Conservation (phyloP, 208 protist genomes). For the Trypanosoma vivax region DNA sequence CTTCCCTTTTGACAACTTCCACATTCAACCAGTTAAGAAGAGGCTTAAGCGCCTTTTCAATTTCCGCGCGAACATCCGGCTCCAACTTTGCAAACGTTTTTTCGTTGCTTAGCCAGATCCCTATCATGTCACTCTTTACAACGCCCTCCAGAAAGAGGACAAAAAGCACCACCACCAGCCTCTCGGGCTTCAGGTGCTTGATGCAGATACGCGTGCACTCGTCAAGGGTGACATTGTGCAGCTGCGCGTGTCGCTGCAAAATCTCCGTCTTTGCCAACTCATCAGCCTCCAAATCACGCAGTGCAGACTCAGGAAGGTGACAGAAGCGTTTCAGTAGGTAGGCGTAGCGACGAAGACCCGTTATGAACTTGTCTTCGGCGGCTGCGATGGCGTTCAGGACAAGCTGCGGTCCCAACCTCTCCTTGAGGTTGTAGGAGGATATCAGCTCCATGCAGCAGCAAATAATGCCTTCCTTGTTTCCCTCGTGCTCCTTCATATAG, state of each 20-base stretch:
- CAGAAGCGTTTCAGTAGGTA: constrained; percentile 56
- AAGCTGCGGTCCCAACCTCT: constrained; percentile 42
- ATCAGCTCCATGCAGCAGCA: constrained; percentile 50
- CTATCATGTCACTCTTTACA: constrained; percentile 43
- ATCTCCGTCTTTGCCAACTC: constrained; percentile 57
- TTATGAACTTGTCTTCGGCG: constrained; percentile 35
- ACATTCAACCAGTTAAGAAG: constrained; percentile 53
- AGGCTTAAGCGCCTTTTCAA: constrained; percentile 37
- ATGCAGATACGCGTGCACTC: constrained; percentile 45
- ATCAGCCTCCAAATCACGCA: constrained; percentile 20
- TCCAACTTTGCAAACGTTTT: constrained; percentile 18
- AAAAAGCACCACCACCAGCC: constrained; percentile 55
- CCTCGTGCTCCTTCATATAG: constrained; percentile 28
- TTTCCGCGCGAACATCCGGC: constrained; percentile 25
- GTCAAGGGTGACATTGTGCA: constrained; percentile 53
- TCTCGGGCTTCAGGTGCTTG: constrained; percentile 33
- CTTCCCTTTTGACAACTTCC: neutral
- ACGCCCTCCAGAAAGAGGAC: constrained; percentile 75
- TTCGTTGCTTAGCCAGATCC: constrained; percentile 28
- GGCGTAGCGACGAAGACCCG: constrained; percentile 41
- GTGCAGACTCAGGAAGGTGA: constrained; percentile 36
- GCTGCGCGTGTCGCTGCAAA: constrained; percentile 45
- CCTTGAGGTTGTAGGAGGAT: constrained; percentile 64
- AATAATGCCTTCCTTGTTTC: constrained; percentile 20
- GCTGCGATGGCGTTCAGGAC: constrained; percentile 41